Base-by-base conservation (phyloP, 805 yeast genomes). In the Myxozyma neglecta region DNA sequence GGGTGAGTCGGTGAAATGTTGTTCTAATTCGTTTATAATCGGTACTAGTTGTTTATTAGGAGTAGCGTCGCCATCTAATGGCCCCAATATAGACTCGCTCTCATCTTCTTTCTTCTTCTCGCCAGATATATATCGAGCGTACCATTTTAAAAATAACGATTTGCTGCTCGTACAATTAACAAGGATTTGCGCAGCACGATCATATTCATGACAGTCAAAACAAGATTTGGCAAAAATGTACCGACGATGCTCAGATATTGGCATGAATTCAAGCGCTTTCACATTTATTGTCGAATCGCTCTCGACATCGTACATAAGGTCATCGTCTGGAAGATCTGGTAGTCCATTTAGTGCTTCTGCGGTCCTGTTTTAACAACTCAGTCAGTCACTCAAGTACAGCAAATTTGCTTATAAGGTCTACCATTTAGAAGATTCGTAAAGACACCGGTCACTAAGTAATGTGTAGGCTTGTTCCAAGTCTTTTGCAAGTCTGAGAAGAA, bases 141-240 rank as follows among this genome's bases (percentile, higher is more conserved):
- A 93, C 10, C 89, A 75, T 51, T 84, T 76, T 40, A 91, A 73
- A 70, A 92, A 94, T 37, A 74, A 51, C 35, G 86, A 83, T 54
- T 80, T 79, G 0, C 85, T 77, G 55, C 85, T 78, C 18, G 68
- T 56, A 86, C 83, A n/a, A n/a, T 16, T 16, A 8, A 20, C 14
- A 9, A 42, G 85, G 77, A 54, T 85, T 78, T 20, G 68, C 54
- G 86, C 83, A 14, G 92, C 88, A 34, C 98, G 76, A 60, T 87
- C 93, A 71, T 86, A 93, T 74, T 94, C 98, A 69, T 88, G 86
- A 70, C 90, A 85, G 69, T 85, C 87, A 77, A 93, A 90, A 70
- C 88, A 86, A 0, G 88, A 73, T 57, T 84, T 83, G 0, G 93
- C 97, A 34, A 90, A 76, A 14, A 83, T 66, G 34, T 88, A 75